phyloP scores from a whole-genome alignment of 1,139 yeast species.

The Yamadazyma songkhlaensis region DNA sequence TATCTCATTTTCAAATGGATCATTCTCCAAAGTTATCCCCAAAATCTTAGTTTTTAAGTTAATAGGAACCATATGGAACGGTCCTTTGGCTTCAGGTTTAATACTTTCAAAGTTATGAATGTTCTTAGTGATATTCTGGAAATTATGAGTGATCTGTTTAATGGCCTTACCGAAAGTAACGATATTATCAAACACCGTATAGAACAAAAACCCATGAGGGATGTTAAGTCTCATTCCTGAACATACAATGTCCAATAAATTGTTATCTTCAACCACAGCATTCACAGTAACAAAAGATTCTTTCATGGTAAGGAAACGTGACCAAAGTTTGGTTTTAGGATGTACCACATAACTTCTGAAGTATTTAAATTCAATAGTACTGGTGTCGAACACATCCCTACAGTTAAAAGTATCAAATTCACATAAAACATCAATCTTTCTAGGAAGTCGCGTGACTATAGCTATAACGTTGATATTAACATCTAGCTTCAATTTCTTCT shows the following conservation, averaged over 20 bases:
- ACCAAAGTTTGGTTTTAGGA: constrained; percentile 51
- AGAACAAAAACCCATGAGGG: constrained; percentile 64
- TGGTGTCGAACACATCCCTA: constrained; percentile 26
- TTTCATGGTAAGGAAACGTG: constrained; percentile 35
- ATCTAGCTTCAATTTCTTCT: constrained; percentile 29
- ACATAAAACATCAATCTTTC: constrained; percentile 47
- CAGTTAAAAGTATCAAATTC: constrained; percentile 43
- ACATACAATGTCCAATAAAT: constrained; percentile 21
- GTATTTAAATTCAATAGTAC: constrained; percentile 29
- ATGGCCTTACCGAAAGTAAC: constrained; percentile 60
- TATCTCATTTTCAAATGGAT: constrained; percentile 43
- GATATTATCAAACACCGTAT: constrained; percentile 63
- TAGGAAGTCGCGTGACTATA: constrained; percentile 48
- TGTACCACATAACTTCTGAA: constrained; percentile 52
- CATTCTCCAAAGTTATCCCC: constrained; percentile 39
- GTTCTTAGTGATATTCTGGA: constrained; percentile 36
- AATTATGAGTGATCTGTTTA: constrained; percentile 53
- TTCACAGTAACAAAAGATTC: constrained; percentile 20
- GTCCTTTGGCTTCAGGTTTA: constrained; percentile 30
- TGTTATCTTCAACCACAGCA: constrained; percentile 14
- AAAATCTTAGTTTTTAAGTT: constrained; percentile 29
- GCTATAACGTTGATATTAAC: constrained; percentile 41
- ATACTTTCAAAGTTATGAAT: constrained; percentile 36
- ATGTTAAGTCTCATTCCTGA: constrained; percentile 35
- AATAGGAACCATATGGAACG: constrained; percentile 30